Base-by-base conservation (phyloP, 2,329 filamentous ascomycete species). In the Pseudogymnoascus sp. region DNA sequence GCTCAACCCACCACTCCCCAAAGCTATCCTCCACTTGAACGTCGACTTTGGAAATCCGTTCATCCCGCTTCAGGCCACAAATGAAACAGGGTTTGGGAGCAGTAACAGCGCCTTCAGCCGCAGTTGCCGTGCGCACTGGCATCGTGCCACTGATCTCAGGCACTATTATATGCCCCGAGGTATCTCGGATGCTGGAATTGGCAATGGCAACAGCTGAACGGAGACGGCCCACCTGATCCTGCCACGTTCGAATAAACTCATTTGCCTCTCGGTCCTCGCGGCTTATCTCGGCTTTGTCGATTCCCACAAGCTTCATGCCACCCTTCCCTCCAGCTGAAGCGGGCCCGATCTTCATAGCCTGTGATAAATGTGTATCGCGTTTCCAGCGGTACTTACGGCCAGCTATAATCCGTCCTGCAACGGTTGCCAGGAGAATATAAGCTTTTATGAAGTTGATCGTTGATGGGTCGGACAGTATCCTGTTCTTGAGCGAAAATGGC, bases 1-100 rank as follows among this genome's bases (percentile, higher is more conserved):
- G 88, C 53, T 97, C 92, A 44, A 89, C 80, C 93, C 93, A 97
- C 91, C 92, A 97, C 77, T 97, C 93, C 11, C 91, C 92, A 78
- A 97, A 97, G 73, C 89, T 92, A 74, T 97, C 93, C 70, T 93
- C 87, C 7, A 95, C 85, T 25, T 86, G 81, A 62, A 85, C 78
- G 70, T 87, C 81, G 61, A 86, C 77, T 71, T 87, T 91, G 18
- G 78, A 75, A 10, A 97, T 80, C 60, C 93, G 82, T 76, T 97
- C 93, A 42, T 96, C 91, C 67, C 93, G 81, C 77, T 90, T 94
- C 67, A 97, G 75, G 0, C 93, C 93, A 74, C 93, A 97, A 33
- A 97, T 78, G 60, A 92, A 83, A 76, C 93, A 97, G 0, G 87
- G 79, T 74, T 90, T 88, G 0, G 85, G 79, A 3, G 91, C 89